These are phyloP conservation scores for Nakataea oryzae DNA, from an alignment of 2,329 filamentous ascomycete species.

Conservation along the genomic window DNA sequence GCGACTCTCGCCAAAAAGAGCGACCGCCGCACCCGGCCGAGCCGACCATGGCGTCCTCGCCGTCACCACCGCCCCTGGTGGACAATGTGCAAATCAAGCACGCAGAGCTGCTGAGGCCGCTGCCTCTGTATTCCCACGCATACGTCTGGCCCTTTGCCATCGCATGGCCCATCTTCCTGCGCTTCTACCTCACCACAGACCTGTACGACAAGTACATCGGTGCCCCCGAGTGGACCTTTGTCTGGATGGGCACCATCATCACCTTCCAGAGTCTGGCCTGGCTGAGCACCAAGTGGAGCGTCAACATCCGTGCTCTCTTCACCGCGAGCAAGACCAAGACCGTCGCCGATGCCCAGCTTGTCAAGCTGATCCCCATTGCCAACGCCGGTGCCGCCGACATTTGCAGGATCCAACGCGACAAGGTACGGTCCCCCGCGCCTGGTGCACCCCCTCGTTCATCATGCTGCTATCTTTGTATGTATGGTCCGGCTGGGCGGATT, in stretches of 20 bases:
- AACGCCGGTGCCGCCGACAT: constrained; percentile 90
- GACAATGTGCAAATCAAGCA: constrained; percentile 83
- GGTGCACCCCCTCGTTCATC: neutral
- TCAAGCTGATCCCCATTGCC: constrained; percentile 83
- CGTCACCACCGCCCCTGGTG: constrained; percentile 67
- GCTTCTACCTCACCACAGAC: constrained; percentile 72
- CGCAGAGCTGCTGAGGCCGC: constrained; percentile 79
- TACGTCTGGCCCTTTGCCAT: constrained; percentile 92
- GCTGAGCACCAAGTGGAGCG: constrained; percentile 97
- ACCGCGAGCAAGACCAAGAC: constrained; percentile 62
- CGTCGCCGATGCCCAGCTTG: constrained; percentile 66
- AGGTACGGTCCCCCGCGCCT: constrained; percentile 27
- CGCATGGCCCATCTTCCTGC: constrained; percentile 84
- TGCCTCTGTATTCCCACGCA: constrained; percentile 69
- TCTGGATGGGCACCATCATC: constrained; percentile 82
- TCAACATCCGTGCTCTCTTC: constrained; percentile 73
- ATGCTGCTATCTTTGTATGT: neutral
- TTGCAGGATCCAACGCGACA: constrained; percentile 68
- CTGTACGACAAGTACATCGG: constrained; percentile 87
- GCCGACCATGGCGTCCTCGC: constrained; percentile 7
- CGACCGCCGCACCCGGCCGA: neutral
- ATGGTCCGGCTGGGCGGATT: neutral
- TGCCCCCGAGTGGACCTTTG: constrained; percentile 96
- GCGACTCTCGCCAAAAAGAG: neutral
- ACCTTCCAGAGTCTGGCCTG: constrained; percentile 82